phyloP scores from a whole-genome alignment of 2,329 filamentous ascomycete species.

The Sporothrix pseudoabietina region DNA sequence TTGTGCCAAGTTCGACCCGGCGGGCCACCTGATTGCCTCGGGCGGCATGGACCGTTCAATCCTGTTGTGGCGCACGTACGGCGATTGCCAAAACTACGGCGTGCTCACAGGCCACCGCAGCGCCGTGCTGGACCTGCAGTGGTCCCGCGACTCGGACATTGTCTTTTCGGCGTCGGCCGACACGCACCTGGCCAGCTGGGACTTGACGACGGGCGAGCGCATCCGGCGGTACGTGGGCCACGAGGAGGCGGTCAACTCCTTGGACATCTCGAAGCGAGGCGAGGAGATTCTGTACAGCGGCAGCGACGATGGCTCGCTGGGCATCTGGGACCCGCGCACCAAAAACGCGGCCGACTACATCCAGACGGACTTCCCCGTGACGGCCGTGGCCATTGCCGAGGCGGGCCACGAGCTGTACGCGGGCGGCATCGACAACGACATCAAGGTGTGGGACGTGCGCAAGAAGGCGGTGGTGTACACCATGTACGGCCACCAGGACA shows the following conservation, averaged over 20 bases:
- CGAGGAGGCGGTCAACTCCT: constrained; percentile 90
- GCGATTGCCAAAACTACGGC: constrained; percentile 93
- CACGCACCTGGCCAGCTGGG: constrained; percentile 91
- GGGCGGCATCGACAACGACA: constrained; percentile 94
- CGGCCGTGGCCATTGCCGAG: constrained; percentile 86
- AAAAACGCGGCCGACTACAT: constrained; percentile 88
- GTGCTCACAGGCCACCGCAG: constrained; percentile 85
- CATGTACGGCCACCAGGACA: constrained; percentile 87
- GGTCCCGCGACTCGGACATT: constrained; percentile 91
- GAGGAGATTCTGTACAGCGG: constrained; percentile 89
- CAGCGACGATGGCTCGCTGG: constrained; percentile 90
- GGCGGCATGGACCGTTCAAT: constrained; percentile 94
- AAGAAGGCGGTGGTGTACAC: constrained; percentile 88
- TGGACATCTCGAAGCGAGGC: constrained; percentile 86
- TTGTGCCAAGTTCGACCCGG: constrained; percentile 83
- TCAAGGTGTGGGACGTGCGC: constrained; percentile 94
- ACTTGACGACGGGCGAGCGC: constrained; percentile 84
- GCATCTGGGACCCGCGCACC: constrained; percentile 91
- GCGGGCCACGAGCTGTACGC: constrained; percentile 95
- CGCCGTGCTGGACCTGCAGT: constrained; percentile 88
- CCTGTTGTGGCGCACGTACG: constrained; percentile 89
- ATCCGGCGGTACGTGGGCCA: constrained; percentile 92
- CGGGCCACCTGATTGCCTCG: constrained; percentile 86
- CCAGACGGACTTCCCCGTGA: constrained; percentile 88
- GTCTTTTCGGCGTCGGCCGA: constrained; percentile 93